phyloP scores from a whole-genome alignment of 495 filamentous ascomycete species.

The Schizothecium vesticola region DNA sequence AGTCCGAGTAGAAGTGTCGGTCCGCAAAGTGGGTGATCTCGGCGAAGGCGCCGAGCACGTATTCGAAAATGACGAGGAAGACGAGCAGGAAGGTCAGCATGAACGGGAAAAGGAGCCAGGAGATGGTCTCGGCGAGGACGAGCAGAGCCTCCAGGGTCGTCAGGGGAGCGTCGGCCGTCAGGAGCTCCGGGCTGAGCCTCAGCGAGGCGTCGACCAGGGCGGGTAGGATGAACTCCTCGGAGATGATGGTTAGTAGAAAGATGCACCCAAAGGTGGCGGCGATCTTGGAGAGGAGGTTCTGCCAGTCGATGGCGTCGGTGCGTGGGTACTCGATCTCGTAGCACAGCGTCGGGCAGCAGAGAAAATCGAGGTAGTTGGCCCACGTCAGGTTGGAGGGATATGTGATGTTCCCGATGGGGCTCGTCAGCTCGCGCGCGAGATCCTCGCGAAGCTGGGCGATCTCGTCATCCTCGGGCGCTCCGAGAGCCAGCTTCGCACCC shows the following conservation, averaged over 20 bases:
- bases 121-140: conserved; percentile 87
- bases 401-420: conserved; percentile 79
- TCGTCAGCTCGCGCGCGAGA: conserved; percentile 83
- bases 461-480: conserved; percentile 42
- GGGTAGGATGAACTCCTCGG: conserved; percentile 93
- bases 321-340: conserved; percentile 97
- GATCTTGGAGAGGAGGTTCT: conserved; percentile 77
- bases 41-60: conserved; percentile 88
- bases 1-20: conserved; percentile 93
- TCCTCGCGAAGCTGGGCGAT: conserved; percentile 71
- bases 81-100: conserved; percentile 94
- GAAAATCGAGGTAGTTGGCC: conserved; percentile 77
- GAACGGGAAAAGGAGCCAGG: conserved; percentile 90
- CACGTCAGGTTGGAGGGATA: conserved; percentile 86
- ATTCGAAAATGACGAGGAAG: conserved; percentile 97
- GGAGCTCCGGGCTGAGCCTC: conserved; percentile 49
- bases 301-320: conserved; percentile 65
- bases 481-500: conserved; percentile 34
- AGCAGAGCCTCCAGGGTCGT: conserved; percentile 63
- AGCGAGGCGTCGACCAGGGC: conserved; percentile 71
- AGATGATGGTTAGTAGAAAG: conserved; percentile 84
- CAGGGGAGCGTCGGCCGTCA: conserved; percentile 29
- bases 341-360: conserved; percentile 91
- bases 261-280: conserved; percentile 94
- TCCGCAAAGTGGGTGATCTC: conserved; percentile 94